Evolutionary conservation across 768 basidiomycete genomes (phyloP).

Genomic region (Mycena metata): DNA sequence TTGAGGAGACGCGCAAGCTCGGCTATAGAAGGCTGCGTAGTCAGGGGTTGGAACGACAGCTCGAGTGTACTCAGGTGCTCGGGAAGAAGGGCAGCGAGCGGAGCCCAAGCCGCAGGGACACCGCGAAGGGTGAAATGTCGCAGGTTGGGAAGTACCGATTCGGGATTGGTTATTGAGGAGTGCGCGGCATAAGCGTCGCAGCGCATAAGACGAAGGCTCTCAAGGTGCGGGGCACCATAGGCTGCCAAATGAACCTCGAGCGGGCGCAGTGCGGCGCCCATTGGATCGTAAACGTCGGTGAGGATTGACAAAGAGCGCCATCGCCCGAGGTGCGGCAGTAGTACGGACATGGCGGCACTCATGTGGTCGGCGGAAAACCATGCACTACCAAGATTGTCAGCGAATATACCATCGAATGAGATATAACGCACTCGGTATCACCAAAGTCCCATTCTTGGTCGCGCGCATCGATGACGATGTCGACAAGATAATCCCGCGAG

Average conservation of each 20-base stretch:
- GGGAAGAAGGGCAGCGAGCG: slow-evolving; percentile 52
- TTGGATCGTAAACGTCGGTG: too few relatives aligned
- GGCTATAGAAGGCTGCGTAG: slow-evolving; percentile 64
- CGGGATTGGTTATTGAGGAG: slow-evolving; percentile 42
- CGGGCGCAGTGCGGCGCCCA: too few relatives aligned
- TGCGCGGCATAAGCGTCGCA: slow-evolving; percentile 71
- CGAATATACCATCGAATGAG: too few relatives aligned
- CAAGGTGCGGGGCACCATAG: too few relatives aligned
- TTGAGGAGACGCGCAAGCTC: slow-evolving; percentile 61
- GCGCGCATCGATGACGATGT: slow-evolving; percentile 70
- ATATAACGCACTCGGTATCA: slow-evolving; percentile 59
- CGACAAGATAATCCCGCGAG: slow-evolving; percentile 63
- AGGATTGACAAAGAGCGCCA: too few relatives aligned
- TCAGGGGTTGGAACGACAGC: slow-evolving; percentile 65
- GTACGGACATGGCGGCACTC: too few relatives aligned
- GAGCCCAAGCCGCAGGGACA: slow-evolving; percentile 68
- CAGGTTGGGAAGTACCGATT: slow-evolving; percentile 57
- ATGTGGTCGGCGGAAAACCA: too few relatives aligned
- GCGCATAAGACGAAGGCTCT: slow-evolving; percentile 51
- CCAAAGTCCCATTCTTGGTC: slow-evolving; percentile 72
- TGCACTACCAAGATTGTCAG: too few relatives aligned
- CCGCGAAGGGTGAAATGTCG: slow-evolving; percentile 66
- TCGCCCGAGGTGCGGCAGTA: too few relatives aligned
- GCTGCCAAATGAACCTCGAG: too few relatives aligned
- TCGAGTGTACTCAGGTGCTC: slow-evolving; percentile 54